Percentiles rank a stretch among this genome's conserved stretches.
phyloP scores from a whole-genome alignment of 768 basidiomycete genomes.

The Trametes cingulata region DNA sequence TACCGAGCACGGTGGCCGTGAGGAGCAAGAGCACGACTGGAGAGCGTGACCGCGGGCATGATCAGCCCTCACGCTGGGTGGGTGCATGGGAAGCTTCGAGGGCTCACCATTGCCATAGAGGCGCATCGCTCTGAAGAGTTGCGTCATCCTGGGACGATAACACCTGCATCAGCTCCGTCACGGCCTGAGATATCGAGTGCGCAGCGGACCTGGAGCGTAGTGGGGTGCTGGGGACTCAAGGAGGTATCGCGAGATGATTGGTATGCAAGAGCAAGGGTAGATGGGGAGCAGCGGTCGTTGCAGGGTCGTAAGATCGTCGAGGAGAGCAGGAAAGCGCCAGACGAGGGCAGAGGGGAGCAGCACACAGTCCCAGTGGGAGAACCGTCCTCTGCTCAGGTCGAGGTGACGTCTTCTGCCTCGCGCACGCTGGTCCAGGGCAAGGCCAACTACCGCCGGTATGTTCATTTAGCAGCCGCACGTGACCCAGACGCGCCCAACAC shows the following conservation, averaged over 20 bases:
- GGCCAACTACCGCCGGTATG: no score
- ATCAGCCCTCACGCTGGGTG: neutral
- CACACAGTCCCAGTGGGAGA: neutral
- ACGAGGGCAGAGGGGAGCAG: slow-evolving; percentile 16
- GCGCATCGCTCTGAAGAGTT: slow-evolving; percentile 37
- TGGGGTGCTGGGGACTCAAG: neutral
- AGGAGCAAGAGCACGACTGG: slow-evolving; percentile 42
- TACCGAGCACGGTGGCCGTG: slow-evolving; percentile 59
- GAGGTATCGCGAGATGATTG: slow-evolving; percentile 6
- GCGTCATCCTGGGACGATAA: slow-evolving; percentile 32
- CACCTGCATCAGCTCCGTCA: neutral
- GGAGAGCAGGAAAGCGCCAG: neutral
- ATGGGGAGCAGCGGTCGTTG: slow-evolving; percentile 7
- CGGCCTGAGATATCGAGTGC: neutral
- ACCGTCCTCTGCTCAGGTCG: neutral
- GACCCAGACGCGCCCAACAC: neutral
- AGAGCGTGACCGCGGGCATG: neutral
- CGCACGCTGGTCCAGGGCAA: neutral
- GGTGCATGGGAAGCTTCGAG: neutral
- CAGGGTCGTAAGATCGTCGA: slow-evolving; percentile 15
- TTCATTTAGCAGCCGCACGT: slow-evolving; percentile 3
- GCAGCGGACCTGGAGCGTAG: slow-evolving; percentile 10
- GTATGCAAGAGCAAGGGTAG: neutral
- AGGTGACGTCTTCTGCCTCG: slow-evolving; percentile 8
- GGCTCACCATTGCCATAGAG: slow-evolving; percentile 32